phyloP scores from a whole-genome alignment of 257 asterid genomes.

The Coffea canephora region DNA sequence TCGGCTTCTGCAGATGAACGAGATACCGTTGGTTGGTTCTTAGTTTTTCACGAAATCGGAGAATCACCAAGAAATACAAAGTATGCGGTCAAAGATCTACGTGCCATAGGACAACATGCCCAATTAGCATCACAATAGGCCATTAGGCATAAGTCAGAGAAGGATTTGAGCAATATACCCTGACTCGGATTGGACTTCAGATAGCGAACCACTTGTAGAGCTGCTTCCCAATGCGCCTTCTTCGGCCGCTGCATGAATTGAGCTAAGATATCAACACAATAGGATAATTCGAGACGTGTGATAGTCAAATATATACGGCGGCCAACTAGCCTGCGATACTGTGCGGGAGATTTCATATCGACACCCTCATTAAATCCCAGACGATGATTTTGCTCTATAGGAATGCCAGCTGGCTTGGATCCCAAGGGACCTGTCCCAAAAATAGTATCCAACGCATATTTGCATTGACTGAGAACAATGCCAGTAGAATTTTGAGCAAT shows the following conservation, averaged over 20 bases:
- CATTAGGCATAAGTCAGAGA: not conserved
- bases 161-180: not conserved
- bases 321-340: not conserved
- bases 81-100: not conserved
- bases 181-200: conserved; percentile 1
- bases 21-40: not conserved
- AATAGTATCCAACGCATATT: not conserved
- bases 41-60: not conserved
- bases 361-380: not conserved
- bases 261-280: not conserved
- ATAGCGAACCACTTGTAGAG: not conserved
- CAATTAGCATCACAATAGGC: conserved; percentile 8
- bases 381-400: not conserved
- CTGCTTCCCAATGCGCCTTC: conserved; percentile 2
- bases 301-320: not conserved
- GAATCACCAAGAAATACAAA: not conserved
- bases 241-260: conserved; percentile 7
- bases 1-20: not conserved
- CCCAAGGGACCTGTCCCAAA: not conserved
- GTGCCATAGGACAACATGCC: conserved; percentile 9
- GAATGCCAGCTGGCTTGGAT: not conserved
- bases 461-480: not conserved
- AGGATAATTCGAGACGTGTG: not conserved
- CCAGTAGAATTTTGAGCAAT: not conserved
- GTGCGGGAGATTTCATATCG: not conserved